A percentile compares a stretch with the other conserved stretches of the same genome.
These are phyloP conservation scores for Haplosporangium sp. DNA, from an alignment of 371 early-diverging fungal species.

Conservation along the genomic window DNA sequence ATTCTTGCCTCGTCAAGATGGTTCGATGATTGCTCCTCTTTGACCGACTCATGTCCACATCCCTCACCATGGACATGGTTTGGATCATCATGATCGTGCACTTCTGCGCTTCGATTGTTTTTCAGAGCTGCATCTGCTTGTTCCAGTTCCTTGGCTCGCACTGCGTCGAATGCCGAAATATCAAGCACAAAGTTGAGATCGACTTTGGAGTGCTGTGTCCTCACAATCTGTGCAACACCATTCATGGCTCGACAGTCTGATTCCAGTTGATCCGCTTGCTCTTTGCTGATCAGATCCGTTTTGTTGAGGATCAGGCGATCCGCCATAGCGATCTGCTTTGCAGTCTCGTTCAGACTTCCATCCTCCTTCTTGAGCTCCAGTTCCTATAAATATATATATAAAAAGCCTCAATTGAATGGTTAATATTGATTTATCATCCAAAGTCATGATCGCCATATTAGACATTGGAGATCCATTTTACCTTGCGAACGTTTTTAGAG, in stretches of 20 bases:
- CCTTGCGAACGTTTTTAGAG: conserved; percentile 80
- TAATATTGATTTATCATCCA: background rate
- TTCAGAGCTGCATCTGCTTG: conserved; percentile 33
- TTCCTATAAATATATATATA: conserved; percentile 4
- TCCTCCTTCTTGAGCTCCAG: conserved; percentile 48
- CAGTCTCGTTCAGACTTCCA: conserved; percentile 57
- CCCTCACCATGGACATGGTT: conserved; percentile 56
- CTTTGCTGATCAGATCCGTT: conserved; percentile 78
- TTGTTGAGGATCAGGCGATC: conserved; percentile 96
- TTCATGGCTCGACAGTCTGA: conserved; percentile 66
- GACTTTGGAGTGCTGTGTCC: conserved; percentile 67
- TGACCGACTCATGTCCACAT: conserved; percentile 61
- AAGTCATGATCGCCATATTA: background rate
- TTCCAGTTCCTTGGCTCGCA: conserved; percentile 48
- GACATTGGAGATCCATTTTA: conserved; percentile 13
- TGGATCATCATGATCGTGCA: conserved; percentile 15
- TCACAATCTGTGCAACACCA: conserved; percentile 68
- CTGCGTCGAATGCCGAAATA: conserved; percentile 43
- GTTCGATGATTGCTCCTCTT: conserved; percentile 32
- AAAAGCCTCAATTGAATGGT: background rate
- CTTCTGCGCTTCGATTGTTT: background rate
- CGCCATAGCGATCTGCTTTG: conserved; percentile 93
- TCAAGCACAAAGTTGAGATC: conserved; percentile 43
- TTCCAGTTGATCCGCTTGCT: conserved; percentile 64
- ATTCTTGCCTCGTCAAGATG: conserved; percentile 43